These are phyloP conservation scores for Petunia hybrid DNA, from an alignment of 305 asterid genomes.

Conservation along the genomic window DNA sequence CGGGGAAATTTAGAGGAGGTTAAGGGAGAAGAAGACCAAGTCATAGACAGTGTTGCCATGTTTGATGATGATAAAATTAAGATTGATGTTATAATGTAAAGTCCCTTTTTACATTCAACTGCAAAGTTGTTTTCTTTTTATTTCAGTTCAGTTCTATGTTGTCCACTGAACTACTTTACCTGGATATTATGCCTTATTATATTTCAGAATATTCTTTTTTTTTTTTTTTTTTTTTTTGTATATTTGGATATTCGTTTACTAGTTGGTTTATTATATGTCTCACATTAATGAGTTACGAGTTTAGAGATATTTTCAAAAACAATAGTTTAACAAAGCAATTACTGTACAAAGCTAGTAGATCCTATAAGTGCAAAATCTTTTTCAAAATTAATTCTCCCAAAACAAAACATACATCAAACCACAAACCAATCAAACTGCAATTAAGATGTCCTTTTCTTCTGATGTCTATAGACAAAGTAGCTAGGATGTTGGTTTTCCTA, in stretches of 20 bases:
- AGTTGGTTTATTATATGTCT: background rate
- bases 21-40: constrained; percentile 56
- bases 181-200: constrained; percentile 5
- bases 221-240: background rate
- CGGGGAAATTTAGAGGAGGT: constrained; percentile 66
- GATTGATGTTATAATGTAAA: background rate
- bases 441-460: background rate
- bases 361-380: background rate
- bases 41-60: constrained; percentile 62
- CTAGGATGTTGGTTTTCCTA: constrained; percentile 20
- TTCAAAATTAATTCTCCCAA: background rate
- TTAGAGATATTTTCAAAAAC: background rate
- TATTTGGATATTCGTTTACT: background rate
- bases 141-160: background rate
- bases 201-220: constrained; percentile 10
- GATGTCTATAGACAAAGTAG: background rate
- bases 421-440: background rate
- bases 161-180: constrained; percentile 28
- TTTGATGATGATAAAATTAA: constrained; percentile 26
- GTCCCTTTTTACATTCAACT: background rate
- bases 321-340: background rate
- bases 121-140: background rate
- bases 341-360: no score
- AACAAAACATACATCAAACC: background rate
- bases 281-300: background rate